Conservation (phyloP, 495 filamentous ascomycete species). For the Thermothielavioides terrestris region DNA sequence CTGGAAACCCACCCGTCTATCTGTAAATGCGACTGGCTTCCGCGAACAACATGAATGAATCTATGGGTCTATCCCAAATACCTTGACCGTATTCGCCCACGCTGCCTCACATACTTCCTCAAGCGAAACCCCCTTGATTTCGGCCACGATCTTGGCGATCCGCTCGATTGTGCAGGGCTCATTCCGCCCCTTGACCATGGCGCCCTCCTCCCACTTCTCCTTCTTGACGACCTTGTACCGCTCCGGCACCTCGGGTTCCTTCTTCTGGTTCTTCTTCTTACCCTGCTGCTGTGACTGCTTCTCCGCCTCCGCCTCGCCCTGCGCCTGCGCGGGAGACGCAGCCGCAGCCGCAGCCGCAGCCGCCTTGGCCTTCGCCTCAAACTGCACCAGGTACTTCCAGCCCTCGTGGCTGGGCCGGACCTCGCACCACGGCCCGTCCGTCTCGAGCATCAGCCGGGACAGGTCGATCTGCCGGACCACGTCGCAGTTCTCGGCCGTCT, state of each 20-base stretch:
- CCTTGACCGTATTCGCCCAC: constrained; percentile 72
- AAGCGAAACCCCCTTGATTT: constrained; percentile 66
- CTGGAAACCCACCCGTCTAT: background rate
- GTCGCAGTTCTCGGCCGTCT: constrained; percentile 78
- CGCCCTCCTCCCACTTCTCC: constrained; percentile 75
- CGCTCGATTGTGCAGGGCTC: constrained; percentile 76
- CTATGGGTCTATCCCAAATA: constrained; percentile 64
- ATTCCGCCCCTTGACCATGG: constrained; percentile 85
- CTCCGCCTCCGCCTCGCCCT: constrained; percentile 1
- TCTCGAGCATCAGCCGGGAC: constrained; percentile 75
- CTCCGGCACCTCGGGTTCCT: constrained; percentile 39
- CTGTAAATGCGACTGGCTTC: background rate
- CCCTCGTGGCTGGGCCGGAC: constrained; percentile 57
- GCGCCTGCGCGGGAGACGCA: background rate
- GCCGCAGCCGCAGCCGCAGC: background rate
- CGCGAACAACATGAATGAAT: background rate
- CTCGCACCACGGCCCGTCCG: constrained; percentile 87
- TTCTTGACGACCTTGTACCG: constrained; percentile 65
- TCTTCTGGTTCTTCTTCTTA: constrained; percentile 36
- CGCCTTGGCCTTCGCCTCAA: constrained; percentile 3
- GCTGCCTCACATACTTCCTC: constrained; percentile 80
- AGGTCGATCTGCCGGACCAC: constrained; percentile 71
- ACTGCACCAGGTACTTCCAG: constrained; percentile 44
- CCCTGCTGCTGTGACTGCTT: constrained; percentile 20
- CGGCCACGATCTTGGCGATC: constrained; percentile 80